Evolutionary conservation across 1,284 basidiomycete species (phyloP).

Genomic region (Sporisorium sorghi): DNA sequence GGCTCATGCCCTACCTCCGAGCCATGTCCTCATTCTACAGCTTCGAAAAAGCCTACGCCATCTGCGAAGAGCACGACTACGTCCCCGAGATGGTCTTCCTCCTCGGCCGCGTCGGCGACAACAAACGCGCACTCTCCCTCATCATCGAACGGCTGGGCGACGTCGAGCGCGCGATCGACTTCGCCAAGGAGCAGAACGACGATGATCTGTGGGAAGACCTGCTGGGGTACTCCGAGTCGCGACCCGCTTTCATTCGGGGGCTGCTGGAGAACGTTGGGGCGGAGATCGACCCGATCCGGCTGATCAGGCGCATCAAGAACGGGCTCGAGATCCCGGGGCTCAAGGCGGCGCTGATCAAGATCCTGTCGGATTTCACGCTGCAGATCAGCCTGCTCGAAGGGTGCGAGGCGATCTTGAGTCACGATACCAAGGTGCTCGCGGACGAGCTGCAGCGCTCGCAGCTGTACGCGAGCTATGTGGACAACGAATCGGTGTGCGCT

Average conservation of each 20-base stretch:
- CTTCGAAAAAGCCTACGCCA: constrained; percentile 89
- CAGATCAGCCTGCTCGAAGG: constrained; percentile 70
- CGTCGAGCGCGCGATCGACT: constrained; percentile 93
- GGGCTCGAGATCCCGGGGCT: constrained; percentile 95
- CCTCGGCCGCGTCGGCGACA: constrained; percentile 95
- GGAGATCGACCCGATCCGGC: constrained; percentile 92
- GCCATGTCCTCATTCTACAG: constrained; percentile 88
- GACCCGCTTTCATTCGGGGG: constrained; percentile 94
- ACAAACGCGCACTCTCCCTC: constrained; percentile 89
- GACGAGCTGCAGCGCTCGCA: constrained; percentile 48
- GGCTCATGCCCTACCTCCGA: constrained; percentile 89
- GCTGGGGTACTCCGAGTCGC: constrained; percentile 89
- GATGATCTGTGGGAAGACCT: constrained; percentile 98
- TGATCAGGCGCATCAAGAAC: constrained; percentile 93
- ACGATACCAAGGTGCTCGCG: constrained; percentile 51
- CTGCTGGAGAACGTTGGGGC: constrained; percentile 91
- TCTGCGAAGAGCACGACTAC: constrained; percentile 85
- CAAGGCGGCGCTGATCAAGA: constrained; percentile 93
- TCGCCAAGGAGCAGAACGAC: constrained; percentile 96
- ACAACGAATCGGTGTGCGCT: constrained; percentile 45
- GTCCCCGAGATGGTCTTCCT: constrained; percentile 98
- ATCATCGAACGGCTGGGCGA: constrained; percentile 96
- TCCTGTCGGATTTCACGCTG: constrained; percentile 92
- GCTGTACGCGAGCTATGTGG: constrained; percentile 50
- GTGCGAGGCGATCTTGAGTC: constrained; percentile 59